Base-by-base conservation (phyloP, 2,329 filamentous ascomycete genomes). In the Plectosphaerella plurivora region DNA sequence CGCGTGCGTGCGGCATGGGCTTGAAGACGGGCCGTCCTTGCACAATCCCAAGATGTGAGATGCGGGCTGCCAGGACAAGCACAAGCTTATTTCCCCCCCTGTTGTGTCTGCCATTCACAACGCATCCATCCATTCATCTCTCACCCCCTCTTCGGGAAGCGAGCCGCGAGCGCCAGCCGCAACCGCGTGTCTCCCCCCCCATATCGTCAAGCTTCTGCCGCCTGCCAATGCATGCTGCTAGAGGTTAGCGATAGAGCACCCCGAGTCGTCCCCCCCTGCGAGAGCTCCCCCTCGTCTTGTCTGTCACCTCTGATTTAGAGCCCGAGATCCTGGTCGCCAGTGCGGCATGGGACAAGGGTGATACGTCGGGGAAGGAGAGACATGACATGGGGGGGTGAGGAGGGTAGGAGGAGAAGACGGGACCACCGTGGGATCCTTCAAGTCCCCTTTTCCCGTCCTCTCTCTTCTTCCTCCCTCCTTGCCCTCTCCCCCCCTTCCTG, bases 311-410 rank as follows among this genome's bases (percentile, higher is more conserved):
- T 33, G 28, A 33, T 10, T 33, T 33, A 33, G 41, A 55, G 52
- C 56, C 54, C 52, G 35, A 51, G 50, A 52, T 52, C 52, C 54
- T 57, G 56, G 56, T 57, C 45, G 44, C 41, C 54, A 28, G 39
- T n/a, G 20, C 20, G 50, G 50, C 50, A 51, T 47, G 49, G 55
- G 51, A 51, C 52, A 51, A 51, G 56, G 56, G 49, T 55, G 54
- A 54, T 49, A 57, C 55, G 51, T 54, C 53, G 53, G 53, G 44
- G 36, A 37, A 41, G 37, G 53, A 53, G 51, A 48, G 53, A 49
- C 25, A 36, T 18, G 45, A 16, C 25, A 36, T 36, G 45, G 33
- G 47, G 35, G 24, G 36, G 41, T 2, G 39, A 37, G 47, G n/a
- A 9, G 28, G 35, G 35, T 18, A 18, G 22, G 22, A 22, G 22